Evolutionary conservation across 169 alveolate genomes (phyloP), one percentile per base, ranked within the genome.

Genomic region (Cryptosporidium ubiquitum): DNA sequence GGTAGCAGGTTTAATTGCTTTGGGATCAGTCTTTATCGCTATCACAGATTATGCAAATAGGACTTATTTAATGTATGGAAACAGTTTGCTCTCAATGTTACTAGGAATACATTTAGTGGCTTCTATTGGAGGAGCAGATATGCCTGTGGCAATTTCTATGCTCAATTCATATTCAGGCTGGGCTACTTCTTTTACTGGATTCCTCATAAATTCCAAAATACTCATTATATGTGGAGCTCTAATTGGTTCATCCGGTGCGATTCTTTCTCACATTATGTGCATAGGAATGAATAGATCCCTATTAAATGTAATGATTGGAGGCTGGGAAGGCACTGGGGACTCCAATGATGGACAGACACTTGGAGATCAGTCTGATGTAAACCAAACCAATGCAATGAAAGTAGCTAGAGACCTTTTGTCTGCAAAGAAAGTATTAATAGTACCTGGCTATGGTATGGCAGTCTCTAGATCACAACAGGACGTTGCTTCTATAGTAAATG

Each of bases 361-460:
- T 68, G 93, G 91, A 5, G 93, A 84, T 42, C 85, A 85, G 33
- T 86, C 79, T 35, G 93, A 93, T 0, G 95, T 92, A 20, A 92
- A 92, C 55, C 94, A 94, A 44, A 94, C 94, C 18, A 92, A 94
- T 37, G 86, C 86, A 29, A 95, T 92, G 26, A 71, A 93, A 35
- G 97, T 94, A 57, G 98, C 96, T 20, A 97, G 96, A 61, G 93
- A 92, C 85, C 93, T 96, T 69, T 85, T 93, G 18, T 92, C 93
- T 47, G 93, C 96, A 26, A 75, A 93, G 85, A 91, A 91, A 68
- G 96, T 97, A 29, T 92, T 97, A 64, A 95, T 97, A 84, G 98
- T 97, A 3, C 98, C 98, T 40, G 99, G 99, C 23, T 97, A 97
- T 93, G 99, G 99, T 47, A 92, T 97, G 94, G 99, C 99, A 29